Evolutionary conservation across 345 rosid species (phyloP), one percentile per base, ranked within the genome.

Genomic region (Citrus cavaleriei): DNA sequence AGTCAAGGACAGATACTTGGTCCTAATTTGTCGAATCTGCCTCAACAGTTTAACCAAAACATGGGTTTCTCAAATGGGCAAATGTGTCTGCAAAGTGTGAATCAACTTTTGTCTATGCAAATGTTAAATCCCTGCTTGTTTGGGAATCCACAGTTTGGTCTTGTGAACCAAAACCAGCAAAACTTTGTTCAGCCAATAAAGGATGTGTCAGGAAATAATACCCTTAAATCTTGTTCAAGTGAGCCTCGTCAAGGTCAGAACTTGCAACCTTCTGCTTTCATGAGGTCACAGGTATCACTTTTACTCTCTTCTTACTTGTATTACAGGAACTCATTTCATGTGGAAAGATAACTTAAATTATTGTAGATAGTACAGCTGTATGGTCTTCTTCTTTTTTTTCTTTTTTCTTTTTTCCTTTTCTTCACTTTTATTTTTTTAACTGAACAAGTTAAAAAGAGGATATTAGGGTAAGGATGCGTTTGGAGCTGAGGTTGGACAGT

Each of bases 131-230:
- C 78, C 40, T 81, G 19, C 78, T 78, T 83, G 59, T 81, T 91
- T 60, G 84, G 86, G 76, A 88, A 84, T 80, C 83, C 85, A 32
- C 85, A 82, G 73, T 81, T 80, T 85, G 85, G 87, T 68, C 65
- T 61, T 46, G 78, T 74, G n/a, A 80, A 86, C 68, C 67, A 83
- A 51, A 82, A 70, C 65, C 91, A 70, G 83, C 87, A 79, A 69
- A 83, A 82, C 14, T 80, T 81, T 40, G 70, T 24, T 69, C 83
- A 72, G 72, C 84, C 86, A 63, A 18, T 74, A 24, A 69, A 72
- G 76, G 78, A 79, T 46, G 76, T 54, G 68, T 88, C 75, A 59
- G 87, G 72, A 54, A 88, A 81, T 73, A 88, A 80, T 73, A 70
- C 84, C 25, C 62, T 55, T 72, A 75, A 80, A 25, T 79, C 78